Evolutionary conservation across 495 filamentous ascomycete species (phyloP), one percentile per base, ranked within the genome.

Genomic region (Durotheca rogersii): DNA sequence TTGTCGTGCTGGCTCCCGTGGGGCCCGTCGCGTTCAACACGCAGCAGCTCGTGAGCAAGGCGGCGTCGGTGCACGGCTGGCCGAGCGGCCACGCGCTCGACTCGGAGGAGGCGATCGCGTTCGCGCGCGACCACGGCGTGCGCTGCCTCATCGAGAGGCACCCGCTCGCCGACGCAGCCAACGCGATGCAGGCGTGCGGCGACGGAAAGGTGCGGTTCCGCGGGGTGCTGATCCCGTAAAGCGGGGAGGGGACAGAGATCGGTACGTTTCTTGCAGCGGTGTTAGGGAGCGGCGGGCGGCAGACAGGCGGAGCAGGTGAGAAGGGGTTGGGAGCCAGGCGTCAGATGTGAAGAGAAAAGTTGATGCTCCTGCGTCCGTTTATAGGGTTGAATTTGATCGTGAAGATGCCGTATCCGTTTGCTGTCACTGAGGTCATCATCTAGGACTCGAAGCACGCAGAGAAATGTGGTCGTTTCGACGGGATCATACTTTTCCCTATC

Each of bases 121-220:
- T 88, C 58, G 71, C 84, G 0, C 47, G 77, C 49, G 52, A 75
- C 16, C 72, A 85, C 31, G 71, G 71, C 4, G 71, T 88, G 29
- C 76, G 82, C 48, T 87, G 81, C 61, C 53, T 83, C 69, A 69
- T 88, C 17, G 78, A 88, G 69, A 80, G 69, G 53, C 86, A 79
- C 47, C 76, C 79, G 6, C 67, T 89, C 4, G 70, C 73, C 1
- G 75, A 82, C 36, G 80, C 67, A 0, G 70, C 80, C 41, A 75
- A 80, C 45, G 80, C 80, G 3, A 78, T 70, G 58, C 69, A 77
- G 33, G 58, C 63, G 21, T 77, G 80, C 69, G 9, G 60, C 14
- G 63, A 61, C 2, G 73, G 76, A 12, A 71, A 65, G 14, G 75
- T 74, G 11, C 60, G 76, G 27, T 82, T 80, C 52, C 69, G 78